Base-by-base conservation (phyloP, 208 protist genomes). In the Wallacemonas sp. region DNA sequence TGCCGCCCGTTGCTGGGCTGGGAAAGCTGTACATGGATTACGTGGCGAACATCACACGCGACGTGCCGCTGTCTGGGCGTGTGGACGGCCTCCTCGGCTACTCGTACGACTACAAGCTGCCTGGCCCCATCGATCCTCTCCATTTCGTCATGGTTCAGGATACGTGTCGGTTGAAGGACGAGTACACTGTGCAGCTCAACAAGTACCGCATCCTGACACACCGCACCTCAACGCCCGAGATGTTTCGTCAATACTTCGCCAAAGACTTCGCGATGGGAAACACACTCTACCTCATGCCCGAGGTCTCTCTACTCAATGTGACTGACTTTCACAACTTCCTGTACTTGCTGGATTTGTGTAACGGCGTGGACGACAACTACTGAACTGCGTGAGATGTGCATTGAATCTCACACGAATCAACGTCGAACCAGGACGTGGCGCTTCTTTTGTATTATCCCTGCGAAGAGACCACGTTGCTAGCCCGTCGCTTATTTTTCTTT, bases 11-110 rank as follows among this genome's bases (percentile, higher is more conserved):
- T 3, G 26, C 24, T 32, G 47, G 47, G 6, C 9, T 55, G 5
- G 47, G 47, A 8, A 55, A 39, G 47, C 26, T 55, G 21, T 55
- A 55, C 47, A 55, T 55, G 47, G 47, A 55, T 8, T 21, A 55
- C 16, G 30, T 55, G 21, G 26, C 2, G 5, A 32, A 55, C 11
- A 8, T 5, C 5, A 9, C 17, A 4, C 19, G 3, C 24, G 26
- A 26, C 21, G 23, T 32, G 26, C 47, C 47, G 1, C 16, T 32
- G 47, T 26, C 16, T n/a, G 47, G 47, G 26, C 9, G 6, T n/a
- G 47, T 55, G 8, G 21, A 55, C 3, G 47, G 47, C 6, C 47
- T 55, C 0, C 11, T 1, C 24, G 47, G 47, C 16, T 55, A 55
- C 47, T 33, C 19, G 16, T 55, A 55, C 26, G 17, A 24, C 24